Percentiles rank a stretch among this genome's conserved stretches.
These are phyloP conservation scores for Fusarium chlamydosporum DNA, from an alignment of 2,329 filamentous ascomycete species.

Conservation along the genomic window DNA sequence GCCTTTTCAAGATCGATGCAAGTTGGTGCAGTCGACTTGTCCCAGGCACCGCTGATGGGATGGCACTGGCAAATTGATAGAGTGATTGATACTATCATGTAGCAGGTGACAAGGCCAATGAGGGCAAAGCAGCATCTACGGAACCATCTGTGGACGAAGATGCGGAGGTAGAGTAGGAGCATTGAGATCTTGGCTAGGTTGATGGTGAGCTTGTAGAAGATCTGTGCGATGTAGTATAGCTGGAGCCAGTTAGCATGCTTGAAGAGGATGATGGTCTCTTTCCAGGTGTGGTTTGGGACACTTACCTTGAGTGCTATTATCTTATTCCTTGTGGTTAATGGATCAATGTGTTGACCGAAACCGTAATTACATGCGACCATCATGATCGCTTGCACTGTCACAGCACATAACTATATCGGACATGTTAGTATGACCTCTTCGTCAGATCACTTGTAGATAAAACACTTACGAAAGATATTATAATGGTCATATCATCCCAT, in stretches of 20 bases:
- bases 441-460: neutral
- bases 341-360: conserved; percentile 59
- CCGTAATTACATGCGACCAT: conserved; percentile 59
- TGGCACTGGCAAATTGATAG: conserved; percentile 66
- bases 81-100: conserved; percentile 61
- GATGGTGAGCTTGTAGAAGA: conserved; percentile 68
- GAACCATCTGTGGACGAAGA: conserved; percentile 65
- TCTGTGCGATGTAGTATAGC: conserved; percentile 66
- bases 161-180: conserved; percentile 67
- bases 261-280: neutral
- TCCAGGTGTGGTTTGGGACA: neutral
- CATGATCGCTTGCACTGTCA: conserved; percentile 57
- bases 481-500: conserved; percentile 61
- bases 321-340: conserved; percentile 54
- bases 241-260: conserved; percentile 42
- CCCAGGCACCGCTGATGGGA: conserved; percentile 63
- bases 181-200: conserved; percentile 68
- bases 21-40: conserved; percentile 57
- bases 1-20: conserved; percentile 63
- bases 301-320: conserved; percentile 57
- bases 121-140: conserved; percentile 59
- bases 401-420: conserved; percentile 53
- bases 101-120: conserved; percentile 60
- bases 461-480: conserved; percentile 58
- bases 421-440: neutral